Percentiles rank a stretch among this genome's conserved stretches.
Evolutionary conservation across 1,284 basidiomycete species (phyloP).

Genomic region (Stereum hirsutum): DNA sequence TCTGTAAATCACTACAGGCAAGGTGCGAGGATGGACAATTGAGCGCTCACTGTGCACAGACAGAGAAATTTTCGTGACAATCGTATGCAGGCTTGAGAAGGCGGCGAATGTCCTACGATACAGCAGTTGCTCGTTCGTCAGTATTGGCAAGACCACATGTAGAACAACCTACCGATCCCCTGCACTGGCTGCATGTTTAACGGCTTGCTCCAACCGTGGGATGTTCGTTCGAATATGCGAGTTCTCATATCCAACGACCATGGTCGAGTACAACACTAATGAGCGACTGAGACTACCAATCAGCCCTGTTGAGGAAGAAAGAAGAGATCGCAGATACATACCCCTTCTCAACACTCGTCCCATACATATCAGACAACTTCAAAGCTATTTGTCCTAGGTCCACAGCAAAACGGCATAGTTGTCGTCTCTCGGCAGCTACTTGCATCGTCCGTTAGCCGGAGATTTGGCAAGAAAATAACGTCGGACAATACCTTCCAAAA

Average conservation of each 20-base stretch:
- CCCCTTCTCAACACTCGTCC: slow-evolving; percentile 60
- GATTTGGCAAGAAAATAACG: neutral
- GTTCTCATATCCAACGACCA: slow-evolving; percentile 61
- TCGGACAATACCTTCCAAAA: slow-evolving; percentile 39
- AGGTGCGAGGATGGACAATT: neutral
- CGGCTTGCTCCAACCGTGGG: slow-evolving; percentile 49
- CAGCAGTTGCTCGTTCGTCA: neutral
- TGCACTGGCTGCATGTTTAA: slow-evolving; percentile 55
- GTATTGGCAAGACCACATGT: no score
- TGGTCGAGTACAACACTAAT: slow-evolving; percentile 45
- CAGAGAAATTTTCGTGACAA: slow-evolving; percentile 45
- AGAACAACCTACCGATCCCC: slow-evolving; percentile 49
- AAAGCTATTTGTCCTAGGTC: slow-evolving; percentile 60
- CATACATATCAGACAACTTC: slow-evolving; percentile 52
- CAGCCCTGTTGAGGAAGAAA: neutral
- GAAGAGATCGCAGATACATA: slow-evolving; percentile 16
- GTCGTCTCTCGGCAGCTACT: slow-evolving; percentile 51
- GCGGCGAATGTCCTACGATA: slow-evolving; percentile 47
- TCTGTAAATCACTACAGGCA: slow-evolving; percentile 1
- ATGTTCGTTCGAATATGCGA: slow-evolving; percentile 54
- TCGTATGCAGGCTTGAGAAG: slow-evolving; percentile 44
- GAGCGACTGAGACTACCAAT: slow-evolving; percentile 35
- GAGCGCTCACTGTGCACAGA: slow-evolving; percentile 55
- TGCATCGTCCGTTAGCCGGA: slow-evolving; percentile 7
- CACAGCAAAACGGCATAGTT: slow-evolving; percentile 54